Evolutionary conservation across 768 basidiomycete genomes (phyloP), one percentile per base, ranked within the genome.

Genomic region (Glaciozyma antarctica): DNA sequence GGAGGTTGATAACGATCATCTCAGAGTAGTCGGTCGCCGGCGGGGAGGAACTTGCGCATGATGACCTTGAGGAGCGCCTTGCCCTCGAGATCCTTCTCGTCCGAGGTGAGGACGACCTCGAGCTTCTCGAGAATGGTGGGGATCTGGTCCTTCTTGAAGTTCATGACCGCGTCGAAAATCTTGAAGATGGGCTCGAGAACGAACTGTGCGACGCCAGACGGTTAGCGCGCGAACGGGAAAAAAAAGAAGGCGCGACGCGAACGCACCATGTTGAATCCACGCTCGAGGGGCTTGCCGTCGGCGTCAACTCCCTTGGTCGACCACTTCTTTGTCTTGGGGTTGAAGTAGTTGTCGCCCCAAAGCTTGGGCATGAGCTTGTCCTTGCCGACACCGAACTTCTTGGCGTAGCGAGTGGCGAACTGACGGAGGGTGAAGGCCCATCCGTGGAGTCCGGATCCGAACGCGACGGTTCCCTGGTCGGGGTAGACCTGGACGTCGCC

Each of bases 291-390:
- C 77, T 92, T 93, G 75, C 90, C 91, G 73, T 92, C 87, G 62
- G 85, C 83, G 70, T 85, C 86, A 28, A 78, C 79, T 69, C 77
- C 66, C 77, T 86, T 88, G 58, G 88, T 90, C 24, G 90, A 83
- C 95, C 95, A 98, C 80, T 99, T 99, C 78, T 85, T 85, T 47
- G 93, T 97, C 61, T 85, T 82, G 62, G 93, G 89, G 82, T 98
- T 99, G 84, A 98, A 98, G 82, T 81, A 99, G 82, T 97, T 97
- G 82, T 99, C 95, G 61, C 95, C 95, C 95, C 95, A 99, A 55
- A 99, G 85, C 80, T 88, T 93, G 66, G 78, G 73, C 88, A 99
- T 94, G 85, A 99, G 90, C 84, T 98, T 98, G 71, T 88, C 88
- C 81, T 93, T 93, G 80, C 93, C 88, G 24, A 97, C 93, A 84